A percentile compares a stretch with the other conserved stretches of the same genome.
Conservation (phyloP, 129 eudicot genomes). For the Saussurea involucrata region DNA sequence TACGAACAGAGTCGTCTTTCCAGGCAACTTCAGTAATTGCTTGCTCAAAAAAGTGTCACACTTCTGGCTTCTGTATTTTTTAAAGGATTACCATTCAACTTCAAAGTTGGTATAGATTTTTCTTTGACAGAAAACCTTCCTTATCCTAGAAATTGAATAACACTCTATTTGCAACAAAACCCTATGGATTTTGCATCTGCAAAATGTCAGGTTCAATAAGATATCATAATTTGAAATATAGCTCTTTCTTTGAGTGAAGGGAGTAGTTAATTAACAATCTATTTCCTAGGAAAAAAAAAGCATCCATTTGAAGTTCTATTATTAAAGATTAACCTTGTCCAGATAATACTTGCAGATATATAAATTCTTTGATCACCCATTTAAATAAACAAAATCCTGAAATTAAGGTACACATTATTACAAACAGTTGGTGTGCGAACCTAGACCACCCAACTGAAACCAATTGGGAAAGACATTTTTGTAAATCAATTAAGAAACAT, state of each 20-base stretch:
- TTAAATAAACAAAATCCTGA: neutral
- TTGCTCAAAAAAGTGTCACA: neutral
- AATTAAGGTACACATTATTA: slow-evolving; percentile 9
- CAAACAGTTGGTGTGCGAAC: slow-evolving; percentile 32
- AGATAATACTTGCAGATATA: neutral
- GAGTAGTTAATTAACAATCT: neutral
- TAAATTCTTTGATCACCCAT: neutral
- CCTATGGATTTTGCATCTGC: neutral
- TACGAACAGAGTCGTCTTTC: neutral
- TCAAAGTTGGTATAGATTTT: neutral
- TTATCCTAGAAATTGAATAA: neutral
- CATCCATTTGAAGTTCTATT: neutral
- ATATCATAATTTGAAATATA: neutral
- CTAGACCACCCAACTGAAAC: neutral
- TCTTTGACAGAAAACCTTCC: neutral
- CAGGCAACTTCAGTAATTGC: neutral
- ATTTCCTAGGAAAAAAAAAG: neutral
- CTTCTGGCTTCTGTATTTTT: too few relatives aligned
- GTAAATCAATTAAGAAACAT: neutral
- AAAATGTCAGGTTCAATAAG: neutral
- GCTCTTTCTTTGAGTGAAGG: neutral
- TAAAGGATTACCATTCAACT: neutral
- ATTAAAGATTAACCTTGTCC: neutral
- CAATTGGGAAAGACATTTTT: neutral
- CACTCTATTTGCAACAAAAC: neutral